Evolutionary conservation across 352 stramenopile species (phyloP), one percentile per base, ranked within the genome.

Genomic region (Phytophthora quininea): DNA sequence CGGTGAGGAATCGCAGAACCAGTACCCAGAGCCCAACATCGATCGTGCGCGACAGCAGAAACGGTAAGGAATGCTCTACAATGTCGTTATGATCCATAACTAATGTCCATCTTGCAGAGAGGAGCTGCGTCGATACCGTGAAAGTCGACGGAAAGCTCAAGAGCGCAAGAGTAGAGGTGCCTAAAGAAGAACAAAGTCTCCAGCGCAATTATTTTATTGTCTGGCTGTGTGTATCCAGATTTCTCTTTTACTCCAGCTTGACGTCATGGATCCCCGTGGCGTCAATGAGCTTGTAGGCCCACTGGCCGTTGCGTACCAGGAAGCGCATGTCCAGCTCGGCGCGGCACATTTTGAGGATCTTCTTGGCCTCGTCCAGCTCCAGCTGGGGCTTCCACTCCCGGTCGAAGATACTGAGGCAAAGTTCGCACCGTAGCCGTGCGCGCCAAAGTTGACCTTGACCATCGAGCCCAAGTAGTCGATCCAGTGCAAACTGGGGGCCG

Each of bases 381-480:
- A 96, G 76, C 56, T 95, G 82, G n/a, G 84, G 86, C 84, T 89
- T 88, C 88, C 88, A 96, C 64, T 96, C 87, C 54, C 86, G 77
- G 69, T 96, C 89, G 37, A 96, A 93, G 65, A 96, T 95, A 38
- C 83, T 93, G 9, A 95, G 73, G 60, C 84, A 94, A 96, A 96
- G 75, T 96, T 69, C 10, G 89, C 54, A 51, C 84, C 89, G 68
- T 95, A 96, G 66, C 89, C 89, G 67, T 96, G 89, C 19, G 80
- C 86, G 40, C 89, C 89, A 60, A 89, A 96, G 84, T 95, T 95
- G 58, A 94, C 82, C 69, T 93, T 94, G 48, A 71, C 83, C 78
- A 96, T 92, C 51, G 88, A 62, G 58, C 86, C 88, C 0, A 97
- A 59, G 75, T 97, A 97, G 64, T 97, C 90, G 46, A 97, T 91